Evolutionary conservation across 2,329 filamentous ascomycete species (phyloP).

Genomic region (Fusarium sp.): DNA sequence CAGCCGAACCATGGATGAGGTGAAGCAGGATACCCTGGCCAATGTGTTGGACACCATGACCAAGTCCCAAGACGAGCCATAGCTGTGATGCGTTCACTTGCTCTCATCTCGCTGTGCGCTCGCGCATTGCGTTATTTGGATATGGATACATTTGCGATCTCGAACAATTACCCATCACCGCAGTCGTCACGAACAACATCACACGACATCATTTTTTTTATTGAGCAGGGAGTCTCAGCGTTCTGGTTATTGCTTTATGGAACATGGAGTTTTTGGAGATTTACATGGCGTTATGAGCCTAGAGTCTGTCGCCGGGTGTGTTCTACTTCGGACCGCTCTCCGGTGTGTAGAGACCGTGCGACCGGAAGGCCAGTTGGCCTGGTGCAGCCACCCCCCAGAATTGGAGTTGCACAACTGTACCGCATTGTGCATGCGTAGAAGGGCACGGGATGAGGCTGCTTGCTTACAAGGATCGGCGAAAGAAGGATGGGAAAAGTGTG

Average conservation of each 20-base stretch:
- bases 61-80: constrained; percentile 36
- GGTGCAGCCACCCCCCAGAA: constrained; percentile 39
- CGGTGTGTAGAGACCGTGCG: constrained; percentile 21
- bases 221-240: constrained; percentile 44
- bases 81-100: constrained; percentile 4
- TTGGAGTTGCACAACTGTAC: constrained; percentile 35
- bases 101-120: background rate
- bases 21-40: constrained; percentile 67
- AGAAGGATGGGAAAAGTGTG: constrained; percentile 24
- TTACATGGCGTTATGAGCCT: constrained; percentile 28
- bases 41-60: constrained; percentile 64
- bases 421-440: constrained; percentile 30
- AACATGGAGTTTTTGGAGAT: constrained; percentile 25
- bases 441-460: constrained; percentile 30
- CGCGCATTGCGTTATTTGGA: constrained; percentile 4
- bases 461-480: constrained; percentile 34
- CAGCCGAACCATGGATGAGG: constrained; percentile 64
- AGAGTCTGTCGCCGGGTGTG: constrained; percentile 7
- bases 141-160: background rate
- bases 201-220: constrained; percentile 27
- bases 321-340: constrained; percentile 32
- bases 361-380: constrained; percentile 17
- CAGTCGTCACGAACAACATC: constrained; percentile 9
- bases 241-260: constrained; percentile 32
- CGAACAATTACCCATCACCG: constrained; percentile 3